Evolutionary conservation across 768 basidiomycete genomes (phyloP), one percentile per base, ranked within the genome.

Genomic region (Lepiota venenata): DNA sequence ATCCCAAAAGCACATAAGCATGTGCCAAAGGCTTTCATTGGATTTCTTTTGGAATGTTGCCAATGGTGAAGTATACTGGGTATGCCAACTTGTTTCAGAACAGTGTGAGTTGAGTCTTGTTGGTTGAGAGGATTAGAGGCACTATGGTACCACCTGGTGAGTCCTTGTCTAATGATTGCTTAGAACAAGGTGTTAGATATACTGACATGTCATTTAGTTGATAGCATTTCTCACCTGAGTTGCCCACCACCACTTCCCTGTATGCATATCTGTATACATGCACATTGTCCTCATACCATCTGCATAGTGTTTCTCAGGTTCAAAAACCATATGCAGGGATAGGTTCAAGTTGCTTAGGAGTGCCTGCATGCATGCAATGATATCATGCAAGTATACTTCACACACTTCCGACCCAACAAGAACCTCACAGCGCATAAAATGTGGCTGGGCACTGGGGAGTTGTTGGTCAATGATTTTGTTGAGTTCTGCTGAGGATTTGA

Each of bases 231-330:
- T 22, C 56, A 78, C 79, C 66, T 80, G 79, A 1, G 67, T 72
- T 9, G 45, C 44, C 78, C 78, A 80, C 80, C 78, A 80, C 80
- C 80, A 82, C 43, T 71, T 68, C 0, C 73, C 76, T 0, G 76
- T 80, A 39, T 78, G 66, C 69, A 80, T 72, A 42, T 80, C 76
- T 58, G 70, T 64, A 52, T 69, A 78, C 0, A 76, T 14, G 0
- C 67, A 53, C 0, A 53, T 40, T 1, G 42, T 66, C 8, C 63
- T 22, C 6, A 66, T 62, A 0, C 45, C 56, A 53, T 74, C 71
- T 0, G 58, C 32, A 52, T 69, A 78, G 43, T 76, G 75, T 2
- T 61, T 55, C 52, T 76, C 75, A 0, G 75, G 76, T 1, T 51
- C 55, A 48, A 72, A 63, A 2, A 64, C 52, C 0, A 77, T 62